Base-by-base conservation (phyloP, 192 early-diverging fungal genomes). In the Pecoramyces ruminantium region DNA sequence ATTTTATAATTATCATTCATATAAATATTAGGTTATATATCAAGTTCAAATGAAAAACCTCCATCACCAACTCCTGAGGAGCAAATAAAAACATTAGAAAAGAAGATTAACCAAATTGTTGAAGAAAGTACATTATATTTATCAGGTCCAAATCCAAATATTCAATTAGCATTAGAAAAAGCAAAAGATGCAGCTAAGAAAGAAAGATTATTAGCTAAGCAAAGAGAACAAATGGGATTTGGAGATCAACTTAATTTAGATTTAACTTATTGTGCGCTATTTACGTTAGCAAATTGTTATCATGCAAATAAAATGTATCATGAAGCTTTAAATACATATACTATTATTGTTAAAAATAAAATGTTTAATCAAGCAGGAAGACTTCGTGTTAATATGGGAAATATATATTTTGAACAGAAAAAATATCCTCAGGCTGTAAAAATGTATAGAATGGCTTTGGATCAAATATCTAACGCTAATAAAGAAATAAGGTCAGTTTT, bases 371-470 rank as follows among this genome's bases (percentile, higher is more conserved):
- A 91, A 84, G 82, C 83, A 77, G 88, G 88, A 27, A 78, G 88
- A 80, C 83, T 91, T 58, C 78, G 90, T 27, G 90, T 91, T 78
- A 91, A 91, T 81, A 91, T 91, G 90, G 90, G 90, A 17, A 91
- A 91, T 83, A 88, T 89, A 25, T 90, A 91, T 81, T 88, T 90
- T 84, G 87, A 89, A 82, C 88, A 89, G 82, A 77, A 83, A 80
- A 89, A 90, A 83, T 90, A 87, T 34, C 85, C 87, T 0, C 88
- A 90, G 79, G 90, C 90, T 6, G 83, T 91, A 34, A 91, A 91
- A 83, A 91, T 91, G 90, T 91, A 91, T 80, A 83, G 90, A 13
- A 91, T 91, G 90, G 90, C 90, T 39, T 81, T 91, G 77, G 90
- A 91, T 79, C 90, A 91, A 80, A 87, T 91, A 42, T 85, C 90